phyloP scores from a whole-genome alignment of 2,329 filamentous ascomycete species.

The Diatrype stigma region DNA sequence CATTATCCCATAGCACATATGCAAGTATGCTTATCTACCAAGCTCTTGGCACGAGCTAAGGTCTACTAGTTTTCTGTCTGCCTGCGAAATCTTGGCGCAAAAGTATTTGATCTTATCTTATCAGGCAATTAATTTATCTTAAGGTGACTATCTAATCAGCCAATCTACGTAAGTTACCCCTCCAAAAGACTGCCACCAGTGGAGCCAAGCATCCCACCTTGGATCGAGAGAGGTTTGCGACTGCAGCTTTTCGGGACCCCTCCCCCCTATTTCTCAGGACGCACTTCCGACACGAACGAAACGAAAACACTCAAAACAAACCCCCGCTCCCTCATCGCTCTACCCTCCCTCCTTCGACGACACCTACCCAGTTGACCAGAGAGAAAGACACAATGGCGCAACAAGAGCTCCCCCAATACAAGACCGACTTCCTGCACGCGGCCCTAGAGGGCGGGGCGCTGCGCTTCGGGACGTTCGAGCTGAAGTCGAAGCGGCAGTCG shows the following conservation, averaged over 20 bases:
- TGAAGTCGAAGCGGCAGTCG: constrained; percentile 88
- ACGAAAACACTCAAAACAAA: too few relatives aligned
- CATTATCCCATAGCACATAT: not conserved
- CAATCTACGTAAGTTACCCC: not conserved
- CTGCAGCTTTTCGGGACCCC: not conserved
- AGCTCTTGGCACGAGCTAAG: not conserved
- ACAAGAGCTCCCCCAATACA: constrained; percentile 59
- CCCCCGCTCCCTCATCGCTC: too few relatives aligned
- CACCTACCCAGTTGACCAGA: too few relatives aligned
- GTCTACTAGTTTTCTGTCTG: too few relatives aligned
- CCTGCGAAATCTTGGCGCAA: constrained; percentile 17
- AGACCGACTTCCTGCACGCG: constrained; percentile 67
- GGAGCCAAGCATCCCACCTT: not conserved
- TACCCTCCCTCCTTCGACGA: too few relatives aligned
- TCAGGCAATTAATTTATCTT: too few relatives aligned
- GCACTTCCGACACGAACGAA: too few relatives aligned
- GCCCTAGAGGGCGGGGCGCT: constrained; percentile 66
- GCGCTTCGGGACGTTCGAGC: constrained; percentile 77
- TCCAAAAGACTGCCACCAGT: not conserved
- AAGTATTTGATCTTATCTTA: constrained; percentile 16
- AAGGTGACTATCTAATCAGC: too few relatives aligned
- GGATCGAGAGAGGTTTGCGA: not conserved
- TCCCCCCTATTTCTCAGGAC: not conserved
- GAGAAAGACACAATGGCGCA: constrained; percentile 7
- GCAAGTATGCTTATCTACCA: constrained; percentile 3